Base-by-base conservation (phyloP, 2,329 filamentous ascomycete genomes). In the Pseudogymnoascus sp. region DNA sequence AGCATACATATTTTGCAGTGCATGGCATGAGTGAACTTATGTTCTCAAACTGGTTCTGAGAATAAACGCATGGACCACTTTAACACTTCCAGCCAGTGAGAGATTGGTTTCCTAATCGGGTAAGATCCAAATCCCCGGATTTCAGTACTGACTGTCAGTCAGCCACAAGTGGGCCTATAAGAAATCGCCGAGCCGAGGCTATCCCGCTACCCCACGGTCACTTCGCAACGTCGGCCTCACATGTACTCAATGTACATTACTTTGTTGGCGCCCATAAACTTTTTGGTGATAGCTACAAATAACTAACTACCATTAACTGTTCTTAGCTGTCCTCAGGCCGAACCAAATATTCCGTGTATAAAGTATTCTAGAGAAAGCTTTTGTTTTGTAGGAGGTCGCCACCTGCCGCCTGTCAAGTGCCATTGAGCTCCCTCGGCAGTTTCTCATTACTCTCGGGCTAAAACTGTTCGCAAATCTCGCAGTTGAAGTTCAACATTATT, bases 141-240 rank as follows among this genome's bases (percentile, higher is more conserved):
- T 56, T 56, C 50, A 29, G 50, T 4, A 33, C 29, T 56, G 29
- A 56, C 26, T 31, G 33, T n/a, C 5, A 29, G 26, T 29, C 26
- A 29, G 50, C 50, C 50, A 56, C 33, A n/a, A 7, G 50, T 56
- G 50, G 50, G 29, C n/a, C 50, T 56, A 33, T 56, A 33, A 56
- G 50, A 56, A 53, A 56, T 56, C 50, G 50, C 50, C 50, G 50
- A 56, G 50, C 50, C 50, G 50, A 56, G 50, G 50, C 50, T 21
- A 56, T 56, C 50, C 50, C 26, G 11, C 29, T 33, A 56, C 50
- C 50, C 29, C 50, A 56, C 50, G 50, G 19, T 33, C 16, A 33
- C 10, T n/a, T 56, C 29, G 5, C 50, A 11, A 31, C 29, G 16
- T 21, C 29, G n/a, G n/a, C n/a, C n/a, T n/a, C n/a, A n/a, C n/a